A percentile compares a stretch with the other conserved stretches of the same genome.
phyloP scores from a whole-genome alignment of 2,329 filamentous ascomycete species.

The Metarhizium humberi region DNA sequence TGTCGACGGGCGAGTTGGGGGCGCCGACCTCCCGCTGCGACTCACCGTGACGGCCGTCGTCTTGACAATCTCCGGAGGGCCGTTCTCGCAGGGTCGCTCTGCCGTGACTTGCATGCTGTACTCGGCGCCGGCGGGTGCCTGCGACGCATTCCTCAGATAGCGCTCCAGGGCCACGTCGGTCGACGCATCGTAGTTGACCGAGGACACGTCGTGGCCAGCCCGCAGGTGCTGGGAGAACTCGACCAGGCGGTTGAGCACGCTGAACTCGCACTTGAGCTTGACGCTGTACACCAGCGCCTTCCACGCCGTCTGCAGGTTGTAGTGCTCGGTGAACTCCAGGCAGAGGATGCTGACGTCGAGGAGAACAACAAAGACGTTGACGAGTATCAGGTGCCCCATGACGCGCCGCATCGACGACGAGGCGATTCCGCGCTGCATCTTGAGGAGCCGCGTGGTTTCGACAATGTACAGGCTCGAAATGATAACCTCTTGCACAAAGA shows the following conservation, averaged over 20 bases:
- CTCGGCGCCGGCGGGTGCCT: neutral
- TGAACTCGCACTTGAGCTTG: slow-evolving; percentile 28
- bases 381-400: slow-evolving; percentile 23
- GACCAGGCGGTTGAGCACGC: slow-evolving; percentile 24
- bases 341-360: slow-evolving; percentile 29
- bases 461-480: slow-evolving; percentile 44
- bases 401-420: slow-evolving; percentile 10
- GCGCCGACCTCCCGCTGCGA: neutral
- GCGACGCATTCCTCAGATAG: neutral
- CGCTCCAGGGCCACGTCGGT: slow-evolving; percentile 3
- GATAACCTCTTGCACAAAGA: slow-evolving; percentile 45
- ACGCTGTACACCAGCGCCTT: slow-evolving; percentile 25
- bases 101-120: slow-evolving; percentile 2
- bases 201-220: neutral
- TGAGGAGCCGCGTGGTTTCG: slow-evolving; percentile 39
- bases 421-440: slow-evolving; percentile 24
- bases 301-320: slow-evolving; percentile 23
- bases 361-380: slow-evolving; percentile 33
- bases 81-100: neutral
- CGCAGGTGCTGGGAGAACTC: slow-evolving; percentile 19
- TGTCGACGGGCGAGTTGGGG: neutral
- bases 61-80: slow-evolving; percentile 1
- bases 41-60: slow-evolving; percentile 4
- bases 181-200: neutral
- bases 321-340: slow-evolving; percentile 21